Conservation (phyloP, 495 filamentous ascomycete species). For the Daldinia bambusicola region DNA sequence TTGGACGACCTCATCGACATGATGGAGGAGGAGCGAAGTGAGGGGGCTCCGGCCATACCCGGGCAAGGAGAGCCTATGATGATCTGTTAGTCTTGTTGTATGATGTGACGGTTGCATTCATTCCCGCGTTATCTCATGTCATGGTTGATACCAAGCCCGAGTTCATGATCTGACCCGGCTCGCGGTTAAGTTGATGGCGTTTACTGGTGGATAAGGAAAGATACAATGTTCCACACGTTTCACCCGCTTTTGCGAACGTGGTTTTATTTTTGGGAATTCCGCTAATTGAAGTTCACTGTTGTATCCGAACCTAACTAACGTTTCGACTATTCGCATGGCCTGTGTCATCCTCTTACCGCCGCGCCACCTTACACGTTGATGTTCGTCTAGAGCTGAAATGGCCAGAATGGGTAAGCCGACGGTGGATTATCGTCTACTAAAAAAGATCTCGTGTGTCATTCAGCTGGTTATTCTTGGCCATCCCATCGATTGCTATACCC, state of each 20-base stretch:
- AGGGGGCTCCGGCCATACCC: conserved; percentile 28
- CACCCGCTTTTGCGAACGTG: conserved; percentile 19
- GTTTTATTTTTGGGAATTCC: neutral
- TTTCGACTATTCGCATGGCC: neutral
- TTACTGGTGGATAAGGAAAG: conserved; percentile 23
- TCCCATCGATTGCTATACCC: neutral
- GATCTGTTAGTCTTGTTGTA: conserved; percentile 29
- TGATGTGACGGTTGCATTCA: neutral
- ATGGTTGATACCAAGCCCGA: conserved; percentile 8
- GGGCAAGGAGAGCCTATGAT: conserved; percentile 45
- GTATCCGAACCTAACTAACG: conserved; percentile 3
- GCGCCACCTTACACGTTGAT: conserved; percentile 12
- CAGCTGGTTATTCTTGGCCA: conserved; percentile 15
- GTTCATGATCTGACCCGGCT: conserved; percentile 12
- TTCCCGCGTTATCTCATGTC: neutral
- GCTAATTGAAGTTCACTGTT: neutral
- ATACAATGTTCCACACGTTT: conserved; percentile 27
- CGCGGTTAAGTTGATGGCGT: conserved; percentile 31
- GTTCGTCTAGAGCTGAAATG: conserved; percentile 30
- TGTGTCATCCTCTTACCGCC: conserved; percentile 7
- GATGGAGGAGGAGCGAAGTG: conserved; percentile 60
- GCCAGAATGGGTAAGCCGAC: conserved; percentile 33
- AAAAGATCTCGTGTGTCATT: conserved; percentile 12
- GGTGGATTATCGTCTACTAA: conserved; percentile 19
- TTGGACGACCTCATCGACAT: conserved; percentile 61